Base-by-base conservation (phyloP, 495 filamentous ascomycete genomes). In the Aspergillus taichungensis region DNA sequence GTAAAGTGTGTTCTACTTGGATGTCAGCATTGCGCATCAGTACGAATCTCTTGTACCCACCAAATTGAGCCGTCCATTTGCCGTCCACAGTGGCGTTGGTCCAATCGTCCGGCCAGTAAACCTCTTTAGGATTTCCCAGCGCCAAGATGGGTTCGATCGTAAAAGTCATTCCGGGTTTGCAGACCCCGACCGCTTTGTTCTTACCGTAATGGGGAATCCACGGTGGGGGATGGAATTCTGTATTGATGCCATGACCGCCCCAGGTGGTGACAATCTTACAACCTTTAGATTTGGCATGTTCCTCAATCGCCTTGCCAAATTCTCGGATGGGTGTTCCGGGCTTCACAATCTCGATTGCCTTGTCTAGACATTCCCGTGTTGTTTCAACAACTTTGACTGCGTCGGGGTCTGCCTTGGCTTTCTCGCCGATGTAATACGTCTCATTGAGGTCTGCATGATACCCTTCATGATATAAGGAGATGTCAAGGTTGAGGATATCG, bases 21-120 rank as follows among this genome's bases (percentile, higher is more conserved):
- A 48, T 48, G 31, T 48, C 42, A 48, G 45, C 30, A 11, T 41
- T 34, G 44, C 18, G 13, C 30, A 24, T 27, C n/a, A n/a, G 37
- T 32, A 38, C 3, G 44, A 13, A 31, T 12, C 33, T 42, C 30
- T 12, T 43, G 29, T 46, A 52, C 54, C 10, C 50, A 71, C 67
- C 67, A 55, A 86, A 86, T 61, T 86, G 83, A 1, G 83, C 82
- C 13, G 80, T 83, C 58, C 64, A 67, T 66, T 81, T 82, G 4
- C 83, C 83, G 49, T 86, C 83, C 40, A 74, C 71, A 0, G 83
- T 86, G 27, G 72, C 73, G 49, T 77, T 82, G 0, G 83, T 86
- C 83, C 83, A 86, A 53, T 84, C 72, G 59, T 86, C 83, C 3
- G 83, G 83, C 83, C 83, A 86, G 2, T 80, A 83, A 42, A 78